Evolutionary conservation across 2,329 filamentous ascomycete genomes (phyloP).

Genomic region (Claviceps sp.): DNA sequence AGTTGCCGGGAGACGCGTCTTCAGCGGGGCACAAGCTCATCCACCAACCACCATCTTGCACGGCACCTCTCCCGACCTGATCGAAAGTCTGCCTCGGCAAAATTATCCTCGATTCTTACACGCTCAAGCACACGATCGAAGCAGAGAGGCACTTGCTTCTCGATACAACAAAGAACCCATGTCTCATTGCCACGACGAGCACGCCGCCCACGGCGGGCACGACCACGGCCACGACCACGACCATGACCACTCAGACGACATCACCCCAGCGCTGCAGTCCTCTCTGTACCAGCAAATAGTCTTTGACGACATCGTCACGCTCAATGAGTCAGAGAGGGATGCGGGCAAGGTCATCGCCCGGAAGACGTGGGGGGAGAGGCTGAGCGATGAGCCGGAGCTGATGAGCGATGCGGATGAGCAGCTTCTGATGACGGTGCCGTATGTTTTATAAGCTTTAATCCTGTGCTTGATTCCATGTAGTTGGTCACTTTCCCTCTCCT

Average conservation of each 20-base stretch:
- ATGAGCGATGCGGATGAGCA: conserved; percentile 84
- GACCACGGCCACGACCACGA: conserved; percentile 33
- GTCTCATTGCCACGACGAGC: conserved; percentile 39
- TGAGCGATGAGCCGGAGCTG: conserved; percentile 60
- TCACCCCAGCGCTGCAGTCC: conserved; percentile 79
- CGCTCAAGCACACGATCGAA: too few species aligned
- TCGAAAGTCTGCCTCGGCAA: too few species aligned
- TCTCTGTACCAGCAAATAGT: conserved; percentile 87
- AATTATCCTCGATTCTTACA: too few species aligned
- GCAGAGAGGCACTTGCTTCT: background rate
- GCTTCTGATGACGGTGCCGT: conserved; percentile 86
- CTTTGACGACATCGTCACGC: conserved; percentile 69
- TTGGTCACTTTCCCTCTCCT: background rate
- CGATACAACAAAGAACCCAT: conserved; percentile 10
- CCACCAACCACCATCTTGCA: too few species aligned
- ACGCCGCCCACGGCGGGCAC: conserved; percentile 37
- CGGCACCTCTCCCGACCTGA: too few species aligned
- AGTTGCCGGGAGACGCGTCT: too few species aligned
- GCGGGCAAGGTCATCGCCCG: conserved; percentile 64
- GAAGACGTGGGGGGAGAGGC: conserved; percentile 81
- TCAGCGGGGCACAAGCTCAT: too few species aligned
- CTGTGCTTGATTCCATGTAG: background rate
- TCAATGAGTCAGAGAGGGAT: conserved; percentile 64
- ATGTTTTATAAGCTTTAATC: conserved; percentile 21
- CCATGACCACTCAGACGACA: conserved; percentile 85